phyloP scores from a whole-genome alignment of 208 protist genomes.

The Zelonia costaricensis region DNA sequence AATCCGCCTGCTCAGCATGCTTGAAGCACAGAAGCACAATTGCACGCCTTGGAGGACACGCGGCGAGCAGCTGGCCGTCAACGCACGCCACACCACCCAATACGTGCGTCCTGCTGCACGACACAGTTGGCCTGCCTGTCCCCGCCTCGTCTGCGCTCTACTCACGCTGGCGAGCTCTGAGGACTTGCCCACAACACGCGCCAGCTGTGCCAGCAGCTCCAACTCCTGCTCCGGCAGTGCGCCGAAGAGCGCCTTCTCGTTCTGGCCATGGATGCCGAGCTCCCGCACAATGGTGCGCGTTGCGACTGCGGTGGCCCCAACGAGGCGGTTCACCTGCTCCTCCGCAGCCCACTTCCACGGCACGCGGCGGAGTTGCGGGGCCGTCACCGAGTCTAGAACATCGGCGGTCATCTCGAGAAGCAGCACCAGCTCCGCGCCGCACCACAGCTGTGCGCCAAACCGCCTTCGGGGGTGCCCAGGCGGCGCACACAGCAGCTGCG shows the following conservation, averaged over 20 bases:
- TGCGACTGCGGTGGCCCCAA: constrained; percentile 3
- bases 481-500: constrained; percentile 18
- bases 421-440: constrained; percentile 21
- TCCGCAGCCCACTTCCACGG: constrained; percentile 26
- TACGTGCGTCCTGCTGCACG: not conserved
- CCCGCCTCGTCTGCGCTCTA: not conserved
- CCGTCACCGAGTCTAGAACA: constrained; percentile 18
- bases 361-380: not conserved
- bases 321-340: constrained; percentile 4
- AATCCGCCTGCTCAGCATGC: constrained; percentile 44
- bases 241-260: constrained; percentile 29
- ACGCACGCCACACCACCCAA: constrained; percentile 16
- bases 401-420: constrained; percentile 27
- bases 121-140: not conserved
- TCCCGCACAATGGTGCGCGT: constrained; percentile 15
- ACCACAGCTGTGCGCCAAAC: not conserved
- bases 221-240: constrained; percentile 17
- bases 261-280: constrained; percentile 13
- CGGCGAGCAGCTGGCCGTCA: constrained; percentile 16
- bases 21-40: constrained; percentile 31
- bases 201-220: constrained; percentile 20
- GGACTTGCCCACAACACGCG: constrained; percentile 5
- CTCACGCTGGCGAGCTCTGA: constrained; percentile 7
- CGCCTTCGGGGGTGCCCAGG: not conserved
- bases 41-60: constrained; percentile 20